Percentiles rank a stretch among this genome's conserved stretches.
Conservation (phyloP, 73 alveolate species). For the Paramecium octaurelia region DNA sequence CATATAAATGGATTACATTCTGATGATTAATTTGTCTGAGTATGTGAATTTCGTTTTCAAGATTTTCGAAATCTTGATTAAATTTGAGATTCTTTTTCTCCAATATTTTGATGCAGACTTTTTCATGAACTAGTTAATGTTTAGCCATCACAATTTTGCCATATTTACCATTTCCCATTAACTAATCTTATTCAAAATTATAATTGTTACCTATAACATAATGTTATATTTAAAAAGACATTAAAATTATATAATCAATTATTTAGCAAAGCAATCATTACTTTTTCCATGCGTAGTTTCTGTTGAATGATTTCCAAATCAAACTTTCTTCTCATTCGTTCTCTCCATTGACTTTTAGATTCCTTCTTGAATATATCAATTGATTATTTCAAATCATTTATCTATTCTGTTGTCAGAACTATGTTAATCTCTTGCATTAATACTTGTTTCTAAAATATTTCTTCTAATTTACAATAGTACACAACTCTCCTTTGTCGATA, state of each 20-base stretch:
- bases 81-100: not conserved
- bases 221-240: slow-evolving; percentile 16
- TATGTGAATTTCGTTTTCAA: not conserved
- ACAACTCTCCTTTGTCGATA: not conserved
- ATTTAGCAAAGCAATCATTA: not conserved
- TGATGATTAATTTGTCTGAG: not conserved
- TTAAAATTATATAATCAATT: slow-evolving; percentile 6
- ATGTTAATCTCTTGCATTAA: not conserved
- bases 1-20: not conserved
- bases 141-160: not conserved
- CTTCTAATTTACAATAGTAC: not conserved
- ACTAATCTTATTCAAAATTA: not conserved
- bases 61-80: not conserved
- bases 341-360: not conserved
- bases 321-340: not conserved
- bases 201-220: not conserved
- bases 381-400: not conserved
- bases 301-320: not conserved
- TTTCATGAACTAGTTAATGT: not conserved
- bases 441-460: not conserved
- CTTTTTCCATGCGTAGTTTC: not conserved
- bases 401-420: not conserved
- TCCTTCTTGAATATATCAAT: not conserved
- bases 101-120: not conserved
- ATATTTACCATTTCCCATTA: not conserved